Evolutionary conservation across 1,284 basidiomycete species (phyloP), one percentile per base, ranked within the genome.

Genomic region (Amylostereum areolatum): DNA sequence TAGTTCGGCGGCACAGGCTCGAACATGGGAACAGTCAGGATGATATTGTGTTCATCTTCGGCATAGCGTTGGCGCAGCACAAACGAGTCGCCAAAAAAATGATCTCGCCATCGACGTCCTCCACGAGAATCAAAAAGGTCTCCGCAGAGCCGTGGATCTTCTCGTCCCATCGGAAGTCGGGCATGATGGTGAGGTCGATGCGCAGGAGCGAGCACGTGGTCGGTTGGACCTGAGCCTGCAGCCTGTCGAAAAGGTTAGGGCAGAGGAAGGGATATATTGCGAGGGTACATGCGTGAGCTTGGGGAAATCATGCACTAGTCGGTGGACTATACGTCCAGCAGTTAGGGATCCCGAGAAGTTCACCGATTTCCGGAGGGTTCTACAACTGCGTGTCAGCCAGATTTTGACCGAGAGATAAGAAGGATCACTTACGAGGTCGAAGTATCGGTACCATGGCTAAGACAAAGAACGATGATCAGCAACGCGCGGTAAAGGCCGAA

Each of bases 1-100:
- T 97, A 97, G 67, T 98, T 98, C 1, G 96, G 96, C 41, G 96
- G 96, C 3, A 96, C 84, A 0, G 96, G 96, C 59, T 98, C 96
- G 55, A 92, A 93, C 83, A 98, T 96, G 0, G 92, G 92, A 1
- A 97, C 92, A 0, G 92, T 97, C 55, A 99, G 83, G 0, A 92
- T 93, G 41, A 99, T 81, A 52, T 85, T 94, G 70, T 98, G 96
- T 59, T 97, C 94, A 52, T 92, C 89, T 62, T 92, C 84, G 0
- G 92, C 89, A 58, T 97, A 99, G 7, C 89, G 85, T 62, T 95
- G 88, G 12, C 91, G 84, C 39, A 98, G 84, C 45, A 97, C 72
- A 71, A 98, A 98, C 27, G 84, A 81, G 64, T 99, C 96, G 59
- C 94, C 89, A 78, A 92, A 97, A 32, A 97, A 53, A 98, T 85